phyloP scores from a whole-genome alignment of 2,329 filamentous ascomycete species.

The Corniculantispora saksenae region DNA sequence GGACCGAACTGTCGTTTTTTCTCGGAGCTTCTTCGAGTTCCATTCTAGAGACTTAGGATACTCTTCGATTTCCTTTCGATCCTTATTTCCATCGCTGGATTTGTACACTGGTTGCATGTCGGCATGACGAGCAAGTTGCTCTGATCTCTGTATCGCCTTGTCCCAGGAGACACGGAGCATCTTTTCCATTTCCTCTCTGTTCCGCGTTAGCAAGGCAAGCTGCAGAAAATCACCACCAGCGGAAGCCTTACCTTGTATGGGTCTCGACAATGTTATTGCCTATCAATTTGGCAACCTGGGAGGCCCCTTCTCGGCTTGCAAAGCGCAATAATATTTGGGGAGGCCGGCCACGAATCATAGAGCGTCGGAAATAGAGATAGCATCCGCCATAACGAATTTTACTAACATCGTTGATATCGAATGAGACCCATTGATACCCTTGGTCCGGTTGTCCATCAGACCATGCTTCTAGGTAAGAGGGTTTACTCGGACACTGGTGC shows the following conservation, averaged over 20 bases:
- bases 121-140: not conserved
- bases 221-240: too few relatives aligned
- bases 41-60: not conserved
- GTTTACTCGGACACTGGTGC: not conserved
- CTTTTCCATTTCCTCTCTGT: slow-evolving; percentile 11
- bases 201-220: not conserved
- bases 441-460: not conserved
- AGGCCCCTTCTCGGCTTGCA: not conserved
- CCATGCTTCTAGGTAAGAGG: not conserved
- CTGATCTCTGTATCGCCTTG: not conserved
- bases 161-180: not conserved
- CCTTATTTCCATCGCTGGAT: not conserved
- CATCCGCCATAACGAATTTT: slow-evolving; percentile 4
- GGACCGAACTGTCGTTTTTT: slow-evolving; percentile 25
- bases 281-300: not conserved
- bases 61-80: not conserved
- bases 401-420: not conserved
- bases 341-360: not conserved
- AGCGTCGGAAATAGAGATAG: slow-evolving; percentile 6
- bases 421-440: slow-evolving; percentile 6
- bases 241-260: not conserved
- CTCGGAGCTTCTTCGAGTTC: slow-evolving; percentile 28
- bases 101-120: not conserved
- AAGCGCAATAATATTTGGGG: slow-evolving; percentile 6
- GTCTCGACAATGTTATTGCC: not conserved